Percentiles rank a stretch among this genome's conserved stretches.
Evolutionary conservation across 371 early-diverging fungal genomes (phyloP).

Genomic region (Furculomyces boomerangus): DNA sequence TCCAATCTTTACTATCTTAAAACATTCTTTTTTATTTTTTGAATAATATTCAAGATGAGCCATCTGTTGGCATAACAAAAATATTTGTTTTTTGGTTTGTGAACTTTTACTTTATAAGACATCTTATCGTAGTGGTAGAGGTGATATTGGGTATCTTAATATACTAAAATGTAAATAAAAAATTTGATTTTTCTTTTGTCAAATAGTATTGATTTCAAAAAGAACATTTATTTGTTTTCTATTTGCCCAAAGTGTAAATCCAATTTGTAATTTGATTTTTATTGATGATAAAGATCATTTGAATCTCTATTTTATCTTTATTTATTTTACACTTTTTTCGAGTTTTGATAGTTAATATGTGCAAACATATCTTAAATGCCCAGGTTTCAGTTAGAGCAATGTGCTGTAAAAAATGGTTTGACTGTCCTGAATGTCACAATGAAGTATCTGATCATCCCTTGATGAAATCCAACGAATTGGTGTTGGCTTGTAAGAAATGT

Average conservation of each 20-base stretch:
- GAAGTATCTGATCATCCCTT: constrained; percentile 63
- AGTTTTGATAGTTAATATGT: constrained; percentile 27
- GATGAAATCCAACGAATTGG: constrained; percentile 72
- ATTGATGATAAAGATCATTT: neutral
- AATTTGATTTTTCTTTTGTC: neutral
- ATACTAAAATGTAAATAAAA: neutral
- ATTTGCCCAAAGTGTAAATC: neutral
- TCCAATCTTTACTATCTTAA: neutral
- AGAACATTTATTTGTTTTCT: neutral
- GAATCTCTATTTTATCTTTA: neutral
- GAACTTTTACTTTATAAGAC: neutral
- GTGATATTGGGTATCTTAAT: neutral
- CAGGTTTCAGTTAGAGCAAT: constrained; percentile 86
- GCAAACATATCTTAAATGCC: constrained; percentile 93
- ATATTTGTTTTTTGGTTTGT: neutral
- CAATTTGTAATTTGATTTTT: neutral
- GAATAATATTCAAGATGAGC: neutral
- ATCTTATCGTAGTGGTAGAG: neutral
- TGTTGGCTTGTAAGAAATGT: constrained; percentile 95
- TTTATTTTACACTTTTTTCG: neutral
- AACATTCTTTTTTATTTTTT: neutral
- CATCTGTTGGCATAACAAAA: neutral
- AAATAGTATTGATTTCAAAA: neutral
- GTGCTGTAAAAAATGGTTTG: constrained; percentile 93
- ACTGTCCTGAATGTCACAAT: constrained; percentile 91